These are phyloP conservation scores for Podospora appendiculata DNA, from an alignment of 495 filamentous ascomycete species.

Conservation along the genomic window DNA sequence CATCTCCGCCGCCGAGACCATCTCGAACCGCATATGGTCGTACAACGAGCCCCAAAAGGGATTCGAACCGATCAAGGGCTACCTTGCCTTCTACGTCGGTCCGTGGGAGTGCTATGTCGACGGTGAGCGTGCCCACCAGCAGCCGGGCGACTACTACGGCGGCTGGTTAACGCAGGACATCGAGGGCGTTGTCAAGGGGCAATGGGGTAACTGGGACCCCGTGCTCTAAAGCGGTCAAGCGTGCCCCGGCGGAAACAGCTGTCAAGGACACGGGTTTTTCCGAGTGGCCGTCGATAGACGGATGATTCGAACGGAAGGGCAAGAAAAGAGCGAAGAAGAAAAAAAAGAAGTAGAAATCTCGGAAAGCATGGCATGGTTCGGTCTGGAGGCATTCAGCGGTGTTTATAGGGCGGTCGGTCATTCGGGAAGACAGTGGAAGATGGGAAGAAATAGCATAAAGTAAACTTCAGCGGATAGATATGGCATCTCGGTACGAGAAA, in stretches of 20 bases:
- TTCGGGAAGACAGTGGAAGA: no score
- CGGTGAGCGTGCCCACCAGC: constrained; percentile 48
- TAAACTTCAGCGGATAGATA: no score
- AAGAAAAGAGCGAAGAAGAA: no score
- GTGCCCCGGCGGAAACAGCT: background rate
- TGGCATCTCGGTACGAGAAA: no score
- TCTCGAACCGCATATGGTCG: constrained; percentile 46
- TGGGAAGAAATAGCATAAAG: no score
- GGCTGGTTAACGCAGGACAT: constrained; percentile 52
- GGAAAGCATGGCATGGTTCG: no score
- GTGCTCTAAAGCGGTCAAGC: constrained; percentile 10
- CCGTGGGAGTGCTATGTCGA: constrained; percentile 56
- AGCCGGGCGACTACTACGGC: constrained; percentile 53
- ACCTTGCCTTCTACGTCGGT: constrained; percentile 44
- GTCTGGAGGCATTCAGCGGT: no score
- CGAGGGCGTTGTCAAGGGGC: constrained; percentile 46
- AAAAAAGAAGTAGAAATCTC: no score
- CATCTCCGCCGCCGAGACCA: constrained; percentile 23
- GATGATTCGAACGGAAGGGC: no score
- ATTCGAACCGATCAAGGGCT: constrained; percentile 42
- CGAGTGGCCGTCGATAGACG: no score
- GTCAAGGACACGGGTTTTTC: background rate
- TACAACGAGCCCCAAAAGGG: constrained; percentile 42
- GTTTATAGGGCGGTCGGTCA: no score
- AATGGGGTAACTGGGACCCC: constrained; percentile 32